Evolutionary conservation across 495 filamentous ascomycete genomes (phyloP).

Genomic region (Lentithecium fluviatile): DNA sequence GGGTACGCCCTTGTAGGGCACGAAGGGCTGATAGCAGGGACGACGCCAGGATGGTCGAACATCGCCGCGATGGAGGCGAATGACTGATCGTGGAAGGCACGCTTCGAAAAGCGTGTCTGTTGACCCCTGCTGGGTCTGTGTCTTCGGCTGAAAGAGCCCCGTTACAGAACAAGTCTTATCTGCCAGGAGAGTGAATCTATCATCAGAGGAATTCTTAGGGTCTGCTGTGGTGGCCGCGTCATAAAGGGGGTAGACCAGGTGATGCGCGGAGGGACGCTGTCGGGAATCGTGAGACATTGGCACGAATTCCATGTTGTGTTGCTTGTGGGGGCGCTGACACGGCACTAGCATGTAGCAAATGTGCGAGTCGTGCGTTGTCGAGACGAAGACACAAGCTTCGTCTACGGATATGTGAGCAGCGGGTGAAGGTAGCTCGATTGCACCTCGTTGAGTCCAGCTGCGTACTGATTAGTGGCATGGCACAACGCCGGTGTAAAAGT

Average conservation of each 20-base stretch:
- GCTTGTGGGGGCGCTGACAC: no score
- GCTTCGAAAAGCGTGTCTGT: slow-evolving; percentile 40
- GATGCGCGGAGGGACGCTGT: slow-evolving; percentile 15
- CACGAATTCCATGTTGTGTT: no score
- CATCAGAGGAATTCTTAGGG: neutral
- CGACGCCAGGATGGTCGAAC: slow-evolving; percentile 47
- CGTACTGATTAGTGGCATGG: slow-evolving; percentile 4
- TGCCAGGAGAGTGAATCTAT: slow-evolving; percentile 30
- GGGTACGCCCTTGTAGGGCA: neutral
- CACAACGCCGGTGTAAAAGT: neutral
- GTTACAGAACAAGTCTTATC: slow-evolving; percentile 36
- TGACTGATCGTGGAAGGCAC: slow-evolving; percentile 37
- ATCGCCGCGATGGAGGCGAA: slow-evolving; percentile 35
- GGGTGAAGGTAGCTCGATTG: slow-evolving; percentile 33
- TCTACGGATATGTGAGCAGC: slow-evolving; percentile 36
- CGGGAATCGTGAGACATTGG: slow-evolving; percentile 25
- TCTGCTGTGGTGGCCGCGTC: slow-evolving; percentile 9
- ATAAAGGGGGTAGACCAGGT: slow-evolving; percentile 14
- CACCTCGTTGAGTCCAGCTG: slow-evolving; percentile 20
- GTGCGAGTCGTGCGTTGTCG: slow-evolving; percentile 40
- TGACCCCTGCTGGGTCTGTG: slow-evolving; percentile 11
- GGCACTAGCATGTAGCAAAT: slow-evolving; percentile 41
- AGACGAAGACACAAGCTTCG: slow-evolving; percentile 39
- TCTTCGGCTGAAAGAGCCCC: slow-evolving; percentile 30
- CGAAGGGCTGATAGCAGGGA: slow-evolving; percentile 34